Evolutionary conservation across 129 eudicot genomes (phyloP).

Genomic region (Solidago caesia): DNA sequence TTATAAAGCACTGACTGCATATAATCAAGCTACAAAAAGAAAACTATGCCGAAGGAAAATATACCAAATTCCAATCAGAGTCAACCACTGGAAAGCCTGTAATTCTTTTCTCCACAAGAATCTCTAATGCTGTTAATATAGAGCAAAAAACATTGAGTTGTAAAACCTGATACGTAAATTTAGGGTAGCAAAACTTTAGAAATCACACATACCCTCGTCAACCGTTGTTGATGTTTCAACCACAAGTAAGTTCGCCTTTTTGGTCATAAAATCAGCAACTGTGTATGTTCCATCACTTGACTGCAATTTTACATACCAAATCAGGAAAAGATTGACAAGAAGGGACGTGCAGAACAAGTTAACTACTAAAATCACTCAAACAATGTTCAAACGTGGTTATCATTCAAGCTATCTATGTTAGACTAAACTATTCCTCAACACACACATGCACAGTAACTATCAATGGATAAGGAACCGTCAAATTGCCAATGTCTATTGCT

Average conservation of each 20-base stretch:
- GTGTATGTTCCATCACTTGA: slow-evolving; percentile 54
- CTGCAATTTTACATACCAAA: slow-evolving; percentile 40
- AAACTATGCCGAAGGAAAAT: slow-evolving; percentile 7
- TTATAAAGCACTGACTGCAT: slow-evolving; percentile 3
- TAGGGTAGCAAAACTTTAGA: slow-evolving; percentile 13
- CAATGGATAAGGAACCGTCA: slow-evolving; percentile 6
- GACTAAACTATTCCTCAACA: slow-evolving; percentile 7
- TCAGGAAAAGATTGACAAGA: slow-evolving; percentile 1
- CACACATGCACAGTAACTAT: not conserved
- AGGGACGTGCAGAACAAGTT: not conserved
- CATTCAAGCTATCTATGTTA: not conserved
- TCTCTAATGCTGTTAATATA: slow-evolving; percentile 54
- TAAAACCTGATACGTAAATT: slow-evolving; percentile 3
- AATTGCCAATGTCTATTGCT: not conserved
- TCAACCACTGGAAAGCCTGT: slow-evolving; percentile 89
- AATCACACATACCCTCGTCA: slow-evolving; percentile 62
- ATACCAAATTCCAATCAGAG: slow-evolving; percentile 75
- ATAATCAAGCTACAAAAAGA: slow-evolving; percentile 17
- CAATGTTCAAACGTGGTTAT: slow-evolving; percentile 2
- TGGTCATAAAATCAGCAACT: slow-evolving; percentile 89
- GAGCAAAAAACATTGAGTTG: slow-evolving; percentile 1
- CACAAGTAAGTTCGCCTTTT: slow-evolving; percentile 64
- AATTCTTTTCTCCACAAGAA: slow-evolving; percentile 72
- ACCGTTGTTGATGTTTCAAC: slow-evolving; percentile 72
- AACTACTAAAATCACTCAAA: slow-evolving; percentile 1